Base-by-base conservation (phyloP, 2,329 filamentous ascomycete genomes). In the Leptosphaerulina australis region DNA sequence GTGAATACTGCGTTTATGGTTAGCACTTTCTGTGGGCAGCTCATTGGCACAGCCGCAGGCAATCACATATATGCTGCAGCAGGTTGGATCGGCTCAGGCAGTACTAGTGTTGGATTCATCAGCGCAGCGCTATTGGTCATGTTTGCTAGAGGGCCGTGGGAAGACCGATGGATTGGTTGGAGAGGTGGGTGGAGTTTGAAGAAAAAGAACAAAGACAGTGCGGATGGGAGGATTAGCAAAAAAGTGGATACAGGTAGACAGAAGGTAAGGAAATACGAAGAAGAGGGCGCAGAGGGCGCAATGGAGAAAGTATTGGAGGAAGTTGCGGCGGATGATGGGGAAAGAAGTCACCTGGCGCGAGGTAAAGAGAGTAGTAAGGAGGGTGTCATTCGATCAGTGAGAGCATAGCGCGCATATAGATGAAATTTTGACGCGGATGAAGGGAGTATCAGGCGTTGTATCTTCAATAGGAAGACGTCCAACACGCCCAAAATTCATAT, bases 1-100 rank as follows among this genome's bases (percentile, higher is more conserved):
- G 81, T 93, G 18, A 94, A 94, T 66, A 91, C 89, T 0, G 88
- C 86, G 1, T 94, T 91, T 64, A 94, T 93, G 90, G 80, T 91
- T 0, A 79, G 81, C 6, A 84, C 83, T 0, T 93, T 93, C 63
- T 84, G 81, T 21, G 90, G 90, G 0, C 90, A 94, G 74, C 64
- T 94, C 36, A 86, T 85, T 2, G 89, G 89, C 0, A 81, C 79
- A 2, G 71, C 75, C 8, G 76, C 72, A 0, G 81, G 81, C 0
- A 83, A 81, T 54, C 73, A 77, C 34, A 68, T 86, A 10, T 86
- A 83, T 64, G 81, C 80, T 5, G 53, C 69, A 4, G 78, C 76
- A 0, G 83, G 83, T 0, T 86, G 84, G 84, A 72, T 79, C 2
- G 74, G 74, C 11, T 81, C 78, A 53, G 83, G 83, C 0, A 82